Percentiles rank a stretch among this genome's conserved stretches.
Evolutionary conservation across 2,329 filamentous ascomycete genomes (phyloP).

Genomic region (Botrytis tulipae): DNA sequence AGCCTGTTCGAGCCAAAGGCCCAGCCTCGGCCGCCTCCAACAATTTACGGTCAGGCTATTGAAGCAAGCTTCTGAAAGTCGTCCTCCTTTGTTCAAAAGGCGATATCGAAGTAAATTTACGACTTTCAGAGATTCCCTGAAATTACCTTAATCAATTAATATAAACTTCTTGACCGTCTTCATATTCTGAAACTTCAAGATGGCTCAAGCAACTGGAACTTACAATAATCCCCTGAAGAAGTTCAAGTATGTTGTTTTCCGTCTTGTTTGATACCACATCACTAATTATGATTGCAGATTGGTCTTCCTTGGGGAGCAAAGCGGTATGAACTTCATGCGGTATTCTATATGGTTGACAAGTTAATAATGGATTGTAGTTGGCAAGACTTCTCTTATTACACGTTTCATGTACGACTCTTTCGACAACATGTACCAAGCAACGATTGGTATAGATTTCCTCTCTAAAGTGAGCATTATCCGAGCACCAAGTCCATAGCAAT

Average conservation of each 20-base stretch:
- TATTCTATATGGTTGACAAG: neutral
- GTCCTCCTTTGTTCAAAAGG: conserved; percentile 19
- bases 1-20: neutral
- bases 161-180: conserved; percentile 8
- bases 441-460: conserved; percentile 98
- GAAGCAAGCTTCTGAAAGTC: conserved; percentile 12
- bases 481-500: conserved; percentile 11
- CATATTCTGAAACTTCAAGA: conserved; percentile 45
- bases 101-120: conserved; percentile 10
- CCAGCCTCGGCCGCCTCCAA: conserved; percentile 16
- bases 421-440: conserved; percentile 99
- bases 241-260: conserved; percentile 73
- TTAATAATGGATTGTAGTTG: conserved; percentile 59
- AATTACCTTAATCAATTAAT: conserved; percentile 16
- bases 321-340: conserved; percentile 63
- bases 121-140: conserved; percentile 19
- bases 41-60: conserved; percentile 14
- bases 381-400: conserved; percentile 97
- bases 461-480: conserved; percentile 70
- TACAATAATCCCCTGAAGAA: conserved; percentile 99
- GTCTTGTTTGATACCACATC: neutral
- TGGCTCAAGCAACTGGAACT: conserved; percentile 81
- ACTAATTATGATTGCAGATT: conserved; percentile 55
- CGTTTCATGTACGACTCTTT: conserved; percentile 99
- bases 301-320: conserved; percentile 97